Conservation (phyloP, 2,329 filamentous ascomycete species). For the Xylaria sp. region DNA sequence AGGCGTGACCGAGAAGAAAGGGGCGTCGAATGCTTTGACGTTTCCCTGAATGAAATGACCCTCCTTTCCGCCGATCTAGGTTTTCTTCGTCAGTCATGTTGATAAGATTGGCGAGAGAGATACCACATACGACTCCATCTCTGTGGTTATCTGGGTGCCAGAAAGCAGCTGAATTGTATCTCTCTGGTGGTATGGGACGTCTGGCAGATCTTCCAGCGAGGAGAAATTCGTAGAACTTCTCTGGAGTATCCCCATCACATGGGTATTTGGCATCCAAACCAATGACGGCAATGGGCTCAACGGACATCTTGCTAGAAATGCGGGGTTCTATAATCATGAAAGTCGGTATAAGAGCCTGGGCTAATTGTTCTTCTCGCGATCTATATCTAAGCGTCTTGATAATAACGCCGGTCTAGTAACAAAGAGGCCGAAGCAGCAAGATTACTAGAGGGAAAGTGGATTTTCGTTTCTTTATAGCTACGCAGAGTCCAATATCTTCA, state of each 20-base stretch:
- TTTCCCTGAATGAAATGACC: constrained; percentile 27
- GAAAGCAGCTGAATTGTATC: constrained; percentile 30
- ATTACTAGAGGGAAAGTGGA: neutral
- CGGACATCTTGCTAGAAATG: constrained; percentile 36
- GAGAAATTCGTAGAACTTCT: constrained; percentile 32
- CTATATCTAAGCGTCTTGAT: neutral
- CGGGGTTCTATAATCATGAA: neutral
- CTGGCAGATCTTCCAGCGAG: constrained; percentile 27
- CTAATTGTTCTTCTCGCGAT: neutral
- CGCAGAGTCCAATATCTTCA: too few species aligned
- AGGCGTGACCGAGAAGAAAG: constrained; percentile 29
- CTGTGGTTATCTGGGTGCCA: constrained; percentile 30
- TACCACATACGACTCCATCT: constrained; percentile 23
- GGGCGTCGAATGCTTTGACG: constrained; percentile 29
- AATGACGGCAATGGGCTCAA: constrained; percentile 33
- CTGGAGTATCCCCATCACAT: constrained; percentile 27
- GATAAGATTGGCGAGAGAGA: neutral
- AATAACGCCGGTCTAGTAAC: neutral
- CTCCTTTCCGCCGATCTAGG: constrained; percentile 26
- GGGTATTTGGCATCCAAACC: constrained; percentile 27
- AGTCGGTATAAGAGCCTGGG: neutral
- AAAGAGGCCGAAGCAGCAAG: neutral
- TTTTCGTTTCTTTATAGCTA: neutral
- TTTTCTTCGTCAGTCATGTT: neutral
- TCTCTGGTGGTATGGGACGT: constrained; percentile 11